Evolutionary conservation across 2,329 filamentous ascomycete species (phyloP).

Genomic region (Fusarium sp.): DNA sequence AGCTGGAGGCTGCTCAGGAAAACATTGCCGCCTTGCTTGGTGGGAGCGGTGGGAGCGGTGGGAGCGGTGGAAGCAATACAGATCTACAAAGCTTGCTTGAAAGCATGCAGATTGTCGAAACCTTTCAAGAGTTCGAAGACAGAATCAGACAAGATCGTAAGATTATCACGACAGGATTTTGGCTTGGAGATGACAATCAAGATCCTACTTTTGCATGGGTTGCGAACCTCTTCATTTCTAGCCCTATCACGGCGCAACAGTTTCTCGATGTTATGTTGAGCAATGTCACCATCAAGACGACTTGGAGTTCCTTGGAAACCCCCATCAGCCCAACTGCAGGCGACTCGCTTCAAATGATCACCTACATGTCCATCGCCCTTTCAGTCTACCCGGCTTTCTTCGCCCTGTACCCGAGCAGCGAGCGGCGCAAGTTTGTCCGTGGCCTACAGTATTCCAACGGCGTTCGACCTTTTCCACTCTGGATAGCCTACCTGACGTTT

Average conservation of each 20-base stretch:
- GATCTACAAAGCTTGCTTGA: constrained; percentile 31
- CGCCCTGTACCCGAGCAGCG: constrained; percentile 86
- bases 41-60: constrained; percentile 39
- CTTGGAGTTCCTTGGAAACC: constrained; percentile 79
- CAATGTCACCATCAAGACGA: constrained; percentile 75
- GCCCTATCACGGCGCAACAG: constrained; percentile 72
- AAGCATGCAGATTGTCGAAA: constrained; percentile 67
- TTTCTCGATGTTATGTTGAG: constrained; percentile 72
- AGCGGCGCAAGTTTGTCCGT: constrained; percentile 81
- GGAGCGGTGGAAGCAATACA: constrained; percentile 23
- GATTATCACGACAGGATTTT: constrained; percentile 80
- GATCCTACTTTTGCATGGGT: constrained; percentile 77
- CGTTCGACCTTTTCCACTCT: constrained; percentile 82
- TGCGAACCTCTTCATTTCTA: constrained; percentile 68
- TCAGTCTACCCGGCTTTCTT: constrained; percentile 87
- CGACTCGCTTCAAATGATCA: constrained; percentile 79
- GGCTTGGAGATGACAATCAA: constrained; percentile 70
- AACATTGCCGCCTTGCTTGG: constrained; percentile 57
- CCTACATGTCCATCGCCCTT: constrained; percentile 85
- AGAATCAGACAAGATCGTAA: constrained; percentile 71
- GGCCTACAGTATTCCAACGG: constrained; percentile 93
- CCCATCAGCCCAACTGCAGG: constrained; percentile 77
- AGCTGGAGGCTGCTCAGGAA: constrained; percentile 49
- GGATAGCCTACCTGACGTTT: constrained; percentile 84
- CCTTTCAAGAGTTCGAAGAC: constrained; percentile 73